Percentiles rank a stretch among this genome's conserved stretches.
Conservation (phyloP, 768 basidiomycete genomes). For the Hysterangium stoloniferum region DNA sequence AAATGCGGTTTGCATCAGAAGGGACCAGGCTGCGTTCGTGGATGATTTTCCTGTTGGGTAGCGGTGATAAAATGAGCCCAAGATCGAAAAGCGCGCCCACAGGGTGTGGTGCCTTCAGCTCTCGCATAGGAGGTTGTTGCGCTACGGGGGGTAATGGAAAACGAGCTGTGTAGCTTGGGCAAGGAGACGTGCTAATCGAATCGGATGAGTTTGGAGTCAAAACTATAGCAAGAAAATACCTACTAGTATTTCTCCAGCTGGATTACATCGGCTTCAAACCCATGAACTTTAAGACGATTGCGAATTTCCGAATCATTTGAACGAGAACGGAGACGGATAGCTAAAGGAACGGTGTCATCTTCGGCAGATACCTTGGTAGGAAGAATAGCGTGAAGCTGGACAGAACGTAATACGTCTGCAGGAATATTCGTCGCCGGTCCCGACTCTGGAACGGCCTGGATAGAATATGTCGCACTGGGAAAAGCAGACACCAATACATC, state of each 20-base stretch:
- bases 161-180: slow-evolving; percentile 32
- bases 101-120: slow-evolving; percentile 49
- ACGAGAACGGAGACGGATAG: slow-evolving; percentile 48
- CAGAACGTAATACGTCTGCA: slow-evolving; percentile 44
- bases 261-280: slow-evolving; percentile 47
- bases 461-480: slow-evolving; percentile 21
- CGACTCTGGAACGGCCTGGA: slow-evolving; percentile 3
- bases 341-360: slow-evolving; percentile 43
- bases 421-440: slow-evolving; percentile 31
- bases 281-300: slow-evolving; percentile 46
- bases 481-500: slow-evolving; percentile 28
- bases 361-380: slow-evolving; percentile 46
- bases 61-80: slow-evolving; percentile 37
- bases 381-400: slow-evolving; percentile 57
- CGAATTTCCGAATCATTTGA: slow-evolving; percentile 41
- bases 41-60: slow-evolving; percentile 13
- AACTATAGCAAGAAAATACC: slow-evolving; percentile 17
- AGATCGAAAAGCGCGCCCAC: slow-evolving; percentile 39
- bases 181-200: slow-evolving; percentile 33
- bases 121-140: slow-evolving; percentile 56
- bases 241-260: slow-evolving; percentile 67
- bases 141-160: slow-evolving; percentile 50
- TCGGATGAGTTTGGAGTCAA: neutral
- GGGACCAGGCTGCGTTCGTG: slow-evolving; percentile 17
- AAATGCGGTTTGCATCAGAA: slow-evolving; percentile 16